Base-by-base conservation (phyloP, 208 protist species). In the Wallacemonas sp. region DNA sequence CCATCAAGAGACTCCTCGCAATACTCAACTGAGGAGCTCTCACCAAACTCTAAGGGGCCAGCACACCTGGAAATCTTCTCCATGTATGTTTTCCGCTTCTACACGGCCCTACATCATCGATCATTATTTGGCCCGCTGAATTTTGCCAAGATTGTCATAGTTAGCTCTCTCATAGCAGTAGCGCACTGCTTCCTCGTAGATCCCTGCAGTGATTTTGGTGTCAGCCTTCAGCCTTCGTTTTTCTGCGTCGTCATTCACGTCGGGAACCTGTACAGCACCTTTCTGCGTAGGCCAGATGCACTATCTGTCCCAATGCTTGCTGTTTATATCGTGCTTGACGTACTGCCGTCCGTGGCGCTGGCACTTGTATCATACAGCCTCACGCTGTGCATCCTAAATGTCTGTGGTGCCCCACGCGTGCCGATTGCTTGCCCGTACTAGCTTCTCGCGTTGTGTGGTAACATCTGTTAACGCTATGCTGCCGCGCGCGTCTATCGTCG, bases 311-410 rank as follows among this genome's bases (percentile, higher is more conserved):
- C 82, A 21, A 75, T 80, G 72, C 58, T 91, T 26, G 31, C 79
- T n/a, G 71, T 86, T 8, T 94, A 94, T 62, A 60, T 80, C 9
- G 15, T 75, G 24, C 70, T 85, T 24, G 88, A 94, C 45, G 17
- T 80, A 14, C 28, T 88, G 9, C 88, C 88, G 12, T 94, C 88
- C 2, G 62, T 90, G 0, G 61, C 79, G 0, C 34, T 86, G 11
- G 46, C 44, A 22, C 46, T 83, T 24, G 74, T 90, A 41, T 46
- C 68, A 11, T 91, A 87, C 64, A 61, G 64, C 5, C 17, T 88
- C 8, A 72, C 77, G 31, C n/a, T 62, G 55, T 66, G 51, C 51
- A 58, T 38, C 30, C n/a, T 58, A 3, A 42, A 33, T 31, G n/a
- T 58, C 12, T 58, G 51, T 24, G 51, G 51, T 27, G 51, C 30